These are phyloP conservation scores for Medicago arabica DNA, from an alignment of 306 rosid species.

Conservation along the genomic window DNA sequence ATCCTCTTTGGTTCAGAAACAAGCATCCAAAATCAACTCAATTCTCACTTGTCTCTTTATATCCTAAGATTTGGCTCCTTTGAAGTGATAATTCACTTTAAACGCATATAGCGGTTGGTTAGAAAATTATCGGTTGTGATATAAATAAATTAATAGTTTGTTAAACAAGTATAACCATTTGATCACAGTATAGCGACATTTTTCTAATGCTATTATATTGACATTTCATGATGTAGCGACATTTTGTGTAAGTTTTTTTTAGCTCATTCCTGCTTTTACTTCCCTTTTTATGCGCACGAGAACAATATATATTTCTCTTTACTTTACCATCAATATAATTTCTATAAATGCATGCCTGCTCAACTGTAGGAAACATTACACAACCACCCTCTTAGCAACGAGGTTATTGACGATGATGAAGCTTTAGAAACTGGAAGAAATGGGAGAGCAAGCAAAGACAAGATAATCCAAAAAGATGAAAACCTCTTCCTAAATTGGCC, in stretches of 20 bases:
- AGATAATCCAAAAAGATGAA: conserved; percentile 40
- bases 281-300: too few species aligned
- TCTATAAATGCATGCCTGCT: neutral
- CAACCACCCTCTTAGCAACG: conserved; percentile 49
- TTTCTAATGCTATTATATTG: neutral
- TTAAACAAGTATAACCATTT: neutral
- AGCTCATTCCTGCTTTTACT: neutral
- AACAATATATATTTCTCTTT: neutral
- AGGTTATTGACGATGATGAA: conserved; percentile 43
- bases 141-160: neutral
- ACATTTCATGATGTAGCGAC: neutral
- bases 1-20: too few species aligned
- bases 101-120: neutral
- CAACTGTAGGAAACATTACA: conserved; percentile 79
- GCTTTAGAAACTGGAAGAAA: conserved; percentile 55
- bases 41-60: neutral
- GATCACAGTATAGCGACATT: neutral
- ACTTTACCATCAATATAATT: neutral
- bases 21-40: neutral
- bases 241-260: neutral
- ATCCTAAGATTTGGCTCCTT: neutral
- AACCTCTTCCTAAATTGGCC: conserved; percentile 82
- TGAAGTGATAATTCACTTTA: too few species aligned
- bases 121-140: neutral
- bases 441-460: conserved; percentile 20